Evolutionary conservation across 768 basidiomycete species (phyloP), one percentile per base, ranked within the genome.

Genomic region (Naematelia encephala): DNA sequence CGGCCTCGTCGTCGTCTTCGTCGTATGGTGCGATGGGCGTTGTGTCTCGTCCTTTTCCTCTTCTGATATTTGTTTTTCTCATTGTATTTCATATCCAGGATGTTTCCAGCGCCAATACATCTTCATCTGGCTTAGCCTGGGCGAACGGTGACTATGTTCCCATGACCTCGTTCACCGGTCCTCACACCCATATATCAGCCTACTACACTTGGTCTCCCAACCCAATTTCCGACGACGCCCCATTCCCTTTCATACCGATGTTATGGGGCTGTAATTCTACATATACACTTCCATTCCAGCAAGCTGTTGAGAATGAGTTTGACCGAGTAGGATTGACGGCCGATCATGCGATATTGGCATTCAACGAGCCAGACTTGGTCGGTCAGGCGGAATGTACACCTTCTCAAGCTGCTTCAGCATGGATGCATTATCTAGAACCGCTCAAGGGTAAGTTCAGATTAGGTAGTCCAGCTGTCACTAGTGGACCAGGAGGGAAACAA

Each of bases 391-490:
- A 83, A 66, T 58, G 85, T 53, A 79, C 81, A 1, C 79, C 84
- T 2, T 59, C 79, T 47, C 70, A 82, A 56, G 85, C 80, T 25
- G 83, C 81, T 1, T 65, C 79, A 2, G 67, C 84, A 51, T 86
- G 84, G 85, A 80, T 78, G 56, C 73, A 75, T 27, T 80, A 83
- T 60, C 61, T 85, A 12, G 80, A 85, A 65, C 85, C 84, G 8
- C 73, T 85, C 4, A 79, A 75, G 0, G 73, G 79, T 29, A 82
- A 81, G 3, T 67, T 83, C 30, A 79, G 79, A 10, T 76, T 86
- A 2, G 84, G 84, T 11, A 82, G 81, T 57, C 84, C 84, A 1
- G 83, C 83, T 1, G 79, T 81, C 4, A 82, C 82, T 11, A 82
- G 80, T 62, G 81, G 82, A 0, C 82, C 82, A 1, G 75, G 78